A percentile compares a stretch with the other conserved stretches of the same genome.
phyloP scores from a whole-genome alignment of 805 yeast species.

The Candida pini region DNA sequence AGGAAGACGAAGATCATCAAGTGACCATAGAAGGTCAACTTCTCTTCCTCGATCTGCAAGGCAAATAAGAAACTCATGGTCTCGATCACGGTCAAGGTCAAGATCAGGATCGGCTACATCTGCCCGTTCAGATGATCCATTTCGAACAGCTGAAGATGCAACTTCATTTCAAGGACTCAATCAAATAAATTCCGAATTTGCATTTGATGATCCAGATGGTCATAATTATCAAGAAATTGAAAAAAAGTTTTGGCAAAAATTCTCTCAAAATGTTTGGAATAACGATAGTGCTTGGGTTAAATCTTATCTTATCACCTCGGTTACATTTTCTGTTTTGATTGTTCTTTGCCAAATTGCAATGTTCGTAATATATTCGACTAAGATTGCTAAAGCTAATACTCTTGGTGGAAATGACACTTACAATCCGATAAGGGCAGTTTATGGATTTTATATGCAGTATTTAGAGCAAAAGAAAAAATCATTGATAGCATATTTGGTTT shows the following conservation, averaged over 20 bases:
- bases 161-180: not conserved
- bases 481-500: conserved; percentile 32
- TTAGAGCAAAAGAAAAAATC: conserved; percentile 1
- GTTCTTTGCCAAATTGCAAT: conserved; percentile 26
- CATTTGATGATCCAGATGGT: not conserved
- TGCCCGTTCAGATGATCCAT: not conserved
- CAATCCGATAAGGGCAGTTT: not conserved
- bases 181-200: not conserved
- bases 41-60: too few species aligned
- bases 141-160: not conserved
- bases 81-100: not conserved
- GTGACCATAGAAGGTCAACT: too few species aligned
- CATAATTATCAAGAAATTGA: not conserved
- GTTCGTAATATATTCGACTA: not conserved
- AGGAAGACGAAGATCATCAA: too few species aligned
- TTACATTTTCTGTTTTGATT: conserved; percentile 30
- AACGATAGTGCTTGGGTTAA: conserved; percentile 12
- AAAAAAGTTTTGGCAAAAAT: conserved; percentile 1
- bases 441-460: not conserved
- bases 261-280: conserved; percentile 9
- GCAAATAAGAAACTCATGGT: not conserved
- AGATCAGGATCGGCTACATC: not conserved
- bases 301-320: conserved; percentile 26
- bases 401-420: not conserved
- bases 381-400: not conserved